Conservation (phyloP, 805 yeast species). For the Yarrowia divulgata region DNA sequence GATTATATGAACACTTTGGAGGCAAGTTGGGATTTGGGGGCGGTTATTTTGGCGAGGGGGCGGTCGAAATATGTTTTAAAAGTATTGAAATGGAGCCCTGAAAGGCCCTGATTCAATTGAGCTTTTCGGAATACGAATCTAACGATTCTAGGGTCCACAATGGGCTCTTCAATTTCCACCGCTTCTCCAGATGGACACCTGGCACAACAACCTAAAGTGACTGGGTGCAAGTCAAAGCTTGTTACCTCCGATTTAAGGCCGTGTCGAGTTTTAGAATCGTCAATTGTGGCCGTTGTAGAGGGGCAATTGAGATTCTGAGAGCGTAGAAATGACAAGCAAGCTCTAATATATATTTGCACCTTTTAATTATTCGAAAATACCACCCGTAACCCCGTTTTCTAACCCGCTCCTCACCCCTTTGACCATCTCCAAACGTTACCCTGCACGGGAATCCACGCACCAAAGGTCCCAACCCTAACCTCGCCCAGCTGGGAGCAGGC, state of each 20-base stretch:
- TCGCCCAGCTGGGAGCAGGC: neutral
- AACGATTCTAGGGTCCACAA: neutral
- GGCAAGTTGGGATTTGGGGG: slow-evolving; percentile 1
- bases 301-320: neutral
- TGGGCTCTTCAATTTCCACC: neutral
- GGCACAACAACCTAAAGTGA: slow-evolving; percentile 30
- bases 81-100: neutral
- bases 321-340: too few relatives aligned
- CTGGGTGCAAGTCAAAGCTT: slow-evolving; percentile 29
- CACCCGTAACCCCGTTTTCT: neutral
- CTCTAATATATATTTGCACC: neutral
- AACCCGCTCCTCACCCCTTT: too few relatives aligned
- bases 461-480: neutral
- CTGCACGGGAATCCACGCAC: slow-evolving; percentile 37
- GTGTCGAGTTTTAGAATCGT: neutral
- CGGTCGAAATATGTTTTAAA: neutral
- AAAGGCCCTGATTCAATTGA: neutral
- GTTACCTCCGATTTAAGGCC: slow-evolving; percentile 38
- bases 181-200: slow-evolving; percentile 36
- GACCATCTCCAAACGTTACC: slow-evolving; percentile 14
- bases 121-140: neutral
- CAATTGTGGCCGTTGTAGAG: neutral
- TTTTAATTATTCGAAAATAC: neutral
- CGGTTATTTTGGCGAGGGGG: neutral
- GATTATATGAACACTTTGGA: slow-evolving; percentile 13